Conservation (phyloP, 805 yeast genomes). For the Candida endomychidarum region DNA sequence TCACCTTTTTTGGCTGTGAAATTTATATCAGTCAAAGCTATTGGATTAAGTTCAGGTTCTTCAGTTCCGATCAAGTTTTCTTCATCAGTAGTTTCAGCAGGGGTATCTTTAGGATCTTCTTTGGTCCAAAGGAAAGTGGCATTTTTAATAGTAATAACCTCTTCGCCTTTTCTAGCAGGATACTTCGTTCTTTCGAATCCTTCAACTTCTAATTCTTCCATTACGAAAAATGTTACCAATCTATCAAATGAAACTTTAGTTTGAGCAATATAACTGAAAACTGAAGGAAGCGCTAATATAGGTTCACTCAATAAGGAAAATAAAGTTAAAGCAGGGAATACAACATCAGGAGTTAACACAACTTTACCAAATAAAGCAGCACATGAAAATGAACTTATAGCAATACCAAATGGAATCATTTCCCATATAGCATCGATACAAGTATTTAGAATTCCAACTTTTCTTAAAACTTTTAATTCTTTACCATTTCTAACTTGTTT, state of each 20-base stretch:
- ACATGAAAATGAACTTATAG: constrained; percentile 32
- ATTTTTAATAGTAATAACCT: constrained; percentile 25
- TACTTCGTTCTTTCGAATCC: constrained; percentile 20
- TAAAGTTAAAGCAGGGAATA: constrained; percentile 43
- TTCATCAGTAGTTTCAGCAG: constrained; percentile 17
- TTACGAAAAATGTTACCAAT: constrained; percentile 29
- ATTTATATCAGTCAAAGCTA: constrained; percentile 32
- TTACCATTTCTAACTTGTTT: constrained; percentile 33
- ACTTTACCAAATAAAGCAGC: constrained; percentile 24
- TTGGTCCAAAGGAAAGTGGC: constrained; percentile 33
- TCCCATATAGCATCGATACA: constrained; percentile 35
- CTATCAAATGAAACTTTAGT: constrained; percentile 33
- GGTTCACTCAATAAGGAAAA: constrained; percentile 39
- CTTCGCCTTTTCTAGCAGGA: constrained; percentile 20
- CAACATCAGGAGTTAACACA: constrained; percentile 35
- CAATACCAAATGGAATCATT: constrained; percentile 38
- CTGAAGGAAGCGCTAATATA: constrained; percentile 31
- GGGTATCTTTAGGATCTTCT: constrained; percentile 6
- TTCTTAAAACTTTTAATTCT: constrained; percentile 29
- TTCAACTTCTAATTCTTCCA: constrained; percentile 34
- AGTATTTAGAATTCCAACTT: constrained; percentile 34
- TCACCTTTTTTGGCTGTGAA: constrained; percentile 35
- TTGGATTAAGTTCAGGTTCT: constrained; percentile 14
- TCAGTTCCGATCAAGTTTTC: constrained; percentile 17
- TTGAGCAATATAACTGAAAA: constrained; percentile 29